Conservation (phyloP, 352 stramenopile species). For the Phytophthora citrophthora region DNA sequence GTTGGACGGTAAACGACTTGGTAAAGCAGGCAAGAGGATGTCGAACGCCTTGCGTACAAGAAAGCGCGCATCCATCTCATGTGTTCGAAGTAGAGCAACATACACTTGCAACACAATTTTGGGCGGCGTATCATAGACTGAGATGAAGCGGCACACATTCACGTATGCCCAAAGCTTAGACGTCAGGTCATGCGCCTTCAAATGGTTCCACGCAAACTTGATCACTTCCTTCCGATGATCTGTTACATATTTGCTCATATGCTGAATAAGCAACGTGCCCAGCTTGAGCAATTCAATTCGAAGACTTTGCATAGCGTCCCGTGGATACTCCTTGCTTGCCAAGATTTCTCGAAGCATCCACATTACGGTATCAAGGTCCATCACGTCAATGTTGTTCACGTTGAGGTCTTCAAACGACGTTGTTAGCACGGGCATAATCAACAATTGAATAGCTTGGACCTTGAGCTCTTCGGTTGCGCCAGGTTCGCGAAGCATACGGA, state of each 20-base stretch:
- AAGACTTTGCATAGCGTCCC: conserved; percentile 76
- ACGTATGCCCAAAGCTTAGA: conserved; percentile 98
- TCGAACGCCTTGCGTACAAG: conserved; percentile 95
- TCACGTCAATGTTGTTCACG: conserved; percentile 83
- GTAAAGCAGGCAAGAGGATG: conserved; percentile 94
- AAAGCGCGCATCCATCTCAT: conserved; percentile 95
- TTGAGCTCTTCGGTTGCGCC: conserved; percentile 89
- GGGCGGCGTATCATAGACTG: conserved; percentile 94
- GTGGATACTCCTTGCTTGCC: conserved; percentile 81
- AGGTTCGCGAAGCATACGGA: conserved; percentile 84
- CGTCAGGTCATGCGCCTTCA: conserved; percentile 95
- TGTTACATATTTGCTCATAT: conserved; percentile 93
- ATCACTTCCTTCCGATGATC: conserved; percentile 97
- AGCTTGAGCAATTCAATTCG: conserved; percentile 95
- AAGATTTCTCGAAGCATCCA: conserved; percentile 91
- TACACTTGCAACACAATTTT: conserved; percentile 99
- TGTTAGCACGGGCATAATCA: conserved; percentile 94
- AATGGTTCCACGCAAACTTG: conserved; percentile 98
- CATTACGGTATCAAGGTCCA: conserved; percentile 87
- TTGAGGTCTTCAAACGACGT: conserved; percentile 84
- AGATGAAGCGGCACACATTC: conserved; percentile 97
- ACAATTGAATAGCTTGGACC: conserved; percentile 91
- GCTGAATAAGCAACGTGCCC: conserved; percentile 95
- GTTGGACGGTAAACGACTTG: conserved; percentile 84
- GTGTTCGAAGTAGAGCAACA: conserved; percentile 93